Evolutionary conservation across 2,329 filamentous ascomycete genomes (phyloP), one percentile per base, ranked within the genome.

Genomic region (Xylaria digitata): DNA sequence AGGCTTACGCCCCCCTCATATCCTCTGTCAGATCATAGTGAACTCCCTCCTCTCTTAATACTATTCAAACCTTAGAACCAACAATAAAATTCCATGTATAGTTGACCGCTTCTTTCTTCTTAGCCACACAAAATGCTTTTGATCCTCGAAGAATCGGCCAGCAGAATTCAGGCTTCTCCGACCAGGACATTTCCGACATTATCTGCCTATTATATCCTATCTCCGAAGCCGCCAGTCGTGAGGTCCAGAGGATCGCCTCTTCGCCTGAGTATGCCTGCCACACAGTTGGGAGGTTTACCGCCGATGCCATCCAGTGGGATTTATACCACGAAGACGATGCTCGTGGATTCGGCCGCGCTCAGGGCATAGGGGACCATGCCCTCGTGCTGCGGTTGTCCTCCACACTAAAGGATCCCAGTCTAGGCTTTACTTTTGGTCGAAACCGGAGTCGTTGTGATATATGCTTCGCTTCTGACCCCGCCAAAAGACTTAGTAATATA

Each of bases 381-480:
- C 87, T 98, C 57, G 93, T 93, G 2, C 82, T 98, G 53, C 87
- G 93, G 58, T 86, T 97, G 70, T 97, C 94, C 0, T 90, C 92
- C 6, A 78, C 82, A 6, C 84, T 93, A 67, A 92, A 91, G 75
- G 86, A 92, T 71, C 88, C 90, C 6, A 75, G 82, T 2, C 81
- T 87, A 58, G 96, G 96, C 43, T 98, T 96, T 79, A 86, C 88
- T 49, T 98, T 99, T 79, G 96, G 96, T 34, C 89, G 96, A 62
- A 95, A 96, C 75, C 72, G 80, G 0, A 73, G 78, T 52, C 85
- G 87, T 40, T 96, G 92, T 78, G 96, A 99, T 65, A 80, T 94
- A 53, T 86, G 86, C 73, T 88, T 93, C 54, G 78, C 82, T 42
- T 84, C 89, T 69, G 91, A 95, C 71, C 86, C 87, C 0, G 82